Conservation (phyloP, 805 yeast species). For the Torulaspora delbrueckii region DNA sequence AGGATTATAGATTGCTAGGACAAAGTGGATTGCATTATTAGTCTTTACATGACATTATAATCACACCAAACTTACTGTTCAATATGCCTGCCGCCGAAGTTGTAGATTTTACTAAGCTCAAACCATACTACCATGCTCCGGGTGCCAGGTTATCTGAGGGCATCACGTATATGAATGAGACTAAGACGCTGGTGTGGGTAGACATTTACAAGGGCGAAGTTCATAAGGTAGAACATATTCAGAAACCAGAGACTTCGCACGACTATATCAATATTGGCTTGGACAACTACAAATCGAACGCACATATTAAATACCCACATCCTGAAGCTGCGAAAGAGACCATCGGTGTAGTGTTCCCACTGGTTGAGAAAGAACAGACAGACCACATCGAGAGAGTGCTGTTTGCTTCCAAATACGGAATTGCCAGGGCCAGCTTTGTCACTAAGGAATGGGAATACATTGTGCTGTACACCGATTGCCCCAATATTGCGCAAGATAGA, state of each 20-base stretch:
- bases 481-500: slow-evolving; percentile 32
- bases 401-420: slow-evolving; percentile 62
- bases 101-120: slow-evolving; percentile 9
- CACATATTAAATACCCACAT: slow-evolving; percentile 13
- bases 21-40: not conserved
- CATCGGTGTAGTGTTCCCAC: slow-evolving; percentile 70
- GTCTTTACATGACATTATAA: not conserved
- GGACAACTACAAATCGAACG: slow-evolving; percentile 8
- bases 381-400: slow-evolving; percentile 42
- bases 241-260: slow-evolving; percentile 24
- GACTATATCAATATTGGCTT: slow-evolving; percentile 11
- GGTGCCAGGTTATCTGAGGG: slow-evolving; percentile 56
- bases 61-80: not conserved
- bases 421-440: slow-evolving; percentile 49
- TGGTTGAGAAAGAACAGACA: slow-evolving; percentile 31
- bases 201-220: slow-evolving; percentile 38
- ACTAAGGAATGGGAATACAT: slow-evolving; percentile 38
- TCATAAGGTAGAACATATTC: slow-evolving; percentile 32
- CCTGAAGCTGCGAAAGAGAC: slow-evolving; percentile 32
- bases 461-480: slow-evolving; percentile 33
- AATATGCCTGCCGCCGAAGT: slow-evolving; percentile 2
- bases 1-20: not conserved
- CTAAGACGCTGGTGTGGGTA: slow-evolving; percentile 45
- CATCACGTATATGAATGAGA: slow-evolving; percentile 53
- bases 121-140: slow-evolving; percentile 22